Evolutionary conservation across 306 rosid species (phyloP).

Genomic region (Echinosophora koreensis): DNA sequence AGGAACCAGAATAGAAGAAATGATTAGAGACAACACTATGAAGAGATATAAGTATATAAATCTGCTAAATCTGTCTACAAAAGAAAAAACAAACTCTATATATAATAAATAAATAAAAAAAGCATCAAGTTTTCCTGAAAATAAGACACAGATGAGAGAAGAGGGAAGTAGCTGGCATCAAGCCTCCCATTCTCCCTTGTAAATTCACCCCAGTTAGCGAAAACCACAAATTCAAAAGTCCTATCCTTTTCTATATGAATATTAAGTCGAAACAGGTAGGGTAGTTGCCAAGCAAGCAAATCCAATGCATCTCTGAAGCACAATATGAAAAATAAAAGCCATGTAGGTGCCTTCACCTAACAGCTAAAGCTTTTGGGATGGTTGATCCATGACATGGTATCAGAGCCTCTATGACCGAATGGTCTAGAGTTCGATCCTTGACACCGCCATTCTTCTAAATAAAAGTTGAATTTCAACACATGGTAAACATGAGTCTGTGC

Average conservation of each 20-base stretch:
- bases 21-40: slow-evolving; percentile 41
- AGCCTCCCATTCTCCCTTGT: slow-evolving; percentile 12
- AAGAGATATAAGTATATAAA: slow-evolving; percentile 15
- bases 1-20: slow-evolving; percentile 44
- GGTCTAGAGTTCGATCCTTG: too few species aligned
- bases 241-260: neutral
- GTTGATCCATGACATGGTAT: too few species aligned
- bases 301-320: neutral
- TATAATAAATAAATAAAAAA: neutral
- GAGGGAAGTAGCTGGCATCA: slow-evolving; percentile 12
- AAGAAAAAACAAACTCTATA: neutral
- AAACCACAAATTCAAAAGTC: slow-evolving; percentile 15
- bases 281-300: neutral
- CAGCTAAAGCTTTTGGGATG: too few species aligned
- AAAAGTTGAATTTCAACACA: too few species aligned
- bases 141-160: neutral
- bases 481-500: neutral
- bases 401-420: too few species aligned
- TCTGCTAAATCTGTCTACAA: slow-evolving; percentile 12
- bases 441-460: too few species aligned
- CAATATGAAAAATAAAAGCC: too few species aligned
- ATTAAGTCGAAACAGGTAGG: neutral
- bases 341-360: too few species aligned
- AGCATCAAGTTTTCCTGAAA: slow-evolving; percentile 2
- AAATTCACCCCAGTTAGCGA: neutral